These are phyloP conservation scores for Ceratocystis cubensis DNA, from an alignment of 2,329 filamentous ascomycete genomes.

Conservation along the genomic window DNA sequence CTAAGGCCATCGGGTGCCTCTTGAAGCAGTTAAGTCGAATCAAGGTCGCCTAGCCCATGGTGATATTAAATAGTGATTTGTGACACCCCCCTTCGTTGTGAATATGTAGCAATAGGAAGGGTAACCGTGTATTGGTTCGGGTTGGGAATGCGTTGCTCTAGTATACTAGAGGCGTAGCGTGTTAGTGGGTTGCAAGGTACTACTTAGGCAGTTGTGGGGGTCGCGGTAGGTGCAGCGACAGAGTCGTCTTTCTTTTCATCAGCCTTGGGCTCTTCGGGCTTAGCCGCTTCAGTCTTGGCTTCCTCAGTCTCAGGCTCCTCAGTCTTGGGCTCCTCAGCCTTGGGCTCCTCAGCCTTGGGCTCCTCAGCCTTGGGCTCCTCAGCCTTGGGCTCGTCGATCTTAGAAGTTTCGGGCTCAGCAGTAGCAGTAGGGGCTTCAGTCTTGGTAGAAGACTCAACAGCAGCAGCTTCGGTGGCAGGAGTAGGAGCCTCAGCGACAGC, in stretches of 20 bases:
- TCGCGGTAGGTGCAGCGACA: slow-evolving; percentile 21
- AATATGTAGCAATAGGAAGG: neutral
- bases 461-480: slow-evolving; percentile 7
- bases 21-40: neutral
- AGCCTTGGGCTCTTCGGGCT: slow-evolving; percentile 19
- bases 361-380: slow-evolving; percentile 23
- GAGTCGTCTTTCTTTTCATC: slow-evolving; percentile 18
- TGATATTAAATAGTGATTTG: slow-evolving; percentile 5
- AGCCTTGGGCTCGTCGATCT: slow-evolving; percentile 24
- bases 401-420: slow-evolving; percentile 21
- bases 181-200: neutral
- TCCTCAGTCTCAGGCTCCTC: slow-evolving; percentile 22
- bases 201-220: slow-evolving; percentile 22
- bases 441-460: slow-evolving; percentile 14
- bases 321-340: slow-evolving; percentile 22
- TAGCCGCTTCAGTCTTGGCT: slow-evolving; percentile 24
- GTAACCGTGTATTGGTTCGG: neutral
- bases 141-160: neutral
- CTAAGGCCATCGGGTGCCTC: neutral
- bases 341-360: slow-evolving; percentile 24
- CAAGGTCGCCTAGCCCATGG: neutral
- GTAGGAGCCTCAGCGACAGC: slow-evolving; percentile 19
- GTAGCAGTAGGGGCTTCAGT: slow-evolving; percentile 5
- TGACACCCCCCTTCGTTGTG: neutral
- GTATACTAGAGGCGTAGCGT: neutral